Conservation (phyloP, 495 filamentous ascomycete species). For the Penicillium macrosclerotiorum region DNA sequence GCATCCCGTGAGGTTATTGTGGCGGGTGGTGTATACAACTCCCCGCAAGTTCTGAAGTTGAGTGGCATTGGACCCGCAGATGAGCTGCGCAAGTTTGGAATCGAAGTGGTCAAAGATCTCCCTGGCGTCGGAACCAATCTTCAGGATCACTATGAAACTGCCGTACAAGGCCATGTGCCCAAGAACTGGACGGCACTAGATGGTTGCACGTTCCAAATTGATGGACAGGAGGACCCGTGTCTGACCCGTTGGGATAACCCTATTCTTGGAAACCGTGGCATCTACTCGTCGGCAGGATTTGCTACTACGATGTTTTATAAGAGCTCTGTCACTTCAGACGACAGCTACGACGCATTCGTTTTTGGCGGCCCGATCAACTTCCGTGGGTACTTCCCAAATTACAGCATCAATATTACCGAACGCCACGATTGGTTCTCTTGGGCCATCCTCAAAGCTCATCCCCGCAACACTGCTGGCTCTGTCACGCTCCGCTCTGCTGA, state of each 20-base stretch:
- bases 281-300: slow-evolving; percentile 50
- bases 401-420: slow-evolving; percentile 26
- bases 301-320: slow-evolving; percentile 46
- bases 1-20: slow-evolving; percentile 59
- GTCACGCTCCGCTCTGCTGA: slow-evolving; percentile 49
- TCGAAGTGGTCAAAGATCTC: slow-evolving; percentile 53
- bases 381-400: slow-evolving; percentile 37
- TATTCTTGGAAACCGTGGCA: slow-evolving; percentile 37
- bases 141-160: slow-evolving; percentile 62
- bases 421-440: slow-evolving; percentile 44
- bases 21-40: slow-evolving; percentile 59
- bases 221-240: slow-evolving; percentile 42
- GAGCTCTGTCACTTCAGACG: slow-evolving; percentile 34
- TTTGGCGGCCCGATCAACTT: slow-evolving; percentile 54
- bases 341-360: slow-evolving; percentile 49
- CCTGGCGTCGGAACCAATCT: slow-evolving; percentile 66
- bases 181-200: slow-evolving; percentile 39
- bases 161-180: slow-evolving; percentile 45
- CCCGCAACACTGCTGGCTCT: slow-evolving; percentile 51
- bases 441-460: slow-evolving; percentile 53
- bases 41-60: slow-evolving; percentile 63
- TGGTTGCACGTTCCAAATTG: slow-evolving; percentile 43
- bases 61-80: slow-evolving; percentile 57
- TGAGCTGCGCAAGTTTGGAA: slow-evolving; percentile 49
- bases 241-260: slow-evolving; percentile 43